Evolutionary conservation across 345 rosid genomes (phyloP).

Genomic region (Leavenworthia alabamica): DNA sequence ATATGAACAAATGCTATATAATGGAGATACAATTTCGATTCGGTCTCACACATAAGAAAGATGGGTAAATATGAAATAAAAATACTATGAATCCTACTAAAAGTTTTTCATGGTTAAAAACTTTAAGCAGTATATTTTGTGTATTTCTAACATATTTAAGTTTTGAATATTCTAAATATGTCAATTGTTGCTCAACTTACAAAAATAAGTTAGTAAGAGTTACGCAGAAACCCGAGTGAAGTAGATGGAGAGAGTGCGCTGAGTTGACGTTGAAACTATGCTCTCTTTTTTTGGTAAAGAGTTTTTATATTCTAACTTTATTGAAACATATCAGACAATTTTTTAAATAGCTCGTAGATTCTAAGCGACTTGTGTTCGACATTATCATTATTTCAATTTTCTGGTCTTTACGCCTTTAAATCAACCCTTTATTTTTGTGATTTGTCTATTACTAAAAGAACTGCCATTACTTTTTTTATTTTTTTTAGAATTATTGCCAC

Average conservation of each 20-base stretch:
- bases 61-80: background rate
- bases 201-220: background rate
- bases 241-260: slow-evolving; percentile 8
- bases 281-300: slow-evolving; percentile 1
- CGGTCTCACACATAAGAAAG: background rate
- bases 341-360: slow-evolving; percentile 13
- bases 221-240: slow-evolving; percentile 25
- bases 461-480: background rate
- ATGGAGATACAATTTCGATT: background rate
- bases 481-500: background rate
- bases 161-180: background rate
- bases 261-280: slow-evolving; percentile 14
- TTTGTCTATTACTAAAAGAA: background rate
- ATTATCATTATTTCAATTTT: background rate
- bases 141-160: background rate
- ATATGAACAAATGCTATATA: background rate
- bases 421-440: background rate
- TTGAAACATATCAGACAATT: slow-evolving; percentile 9
- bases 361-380: slow-evolving; percentile 23
- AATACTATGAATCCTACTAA: background rate
- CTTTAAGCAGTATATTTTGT: background rate
- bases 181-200: background rate
- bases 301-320: slow-evolving; percentile 2
- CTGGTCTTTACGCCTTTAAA: background rate
- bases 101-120: background rate